Evolutionary conservation across 768 basidiomycete species (phyloP).

Genomic region (Macrolepiota dolichaula): DNA sequence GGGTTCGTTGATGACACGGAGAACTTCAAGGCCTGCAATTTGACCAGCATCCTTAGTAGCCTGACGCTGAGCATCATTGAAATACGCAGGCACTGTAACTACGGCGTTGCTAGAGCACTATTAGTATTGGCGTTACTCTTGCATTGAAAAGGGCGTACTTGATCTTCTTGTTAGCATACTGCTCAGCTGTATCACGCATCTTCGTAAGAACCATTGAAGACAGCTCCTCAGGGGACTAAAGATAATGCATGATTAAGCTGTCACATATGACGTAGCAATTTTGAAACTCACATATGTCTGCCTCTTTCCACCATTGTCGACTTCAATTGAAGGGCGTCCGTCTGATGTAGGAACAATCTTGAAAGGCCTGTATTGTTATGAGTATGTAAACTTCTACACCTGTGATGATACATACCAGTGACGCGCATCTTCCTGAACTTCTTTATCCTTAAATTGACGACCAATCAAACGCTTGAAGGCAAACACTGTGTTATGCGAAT

Average conservation of each 20-base stretch:
- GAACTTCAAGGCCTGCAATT: slow-evolving; percentile 95
- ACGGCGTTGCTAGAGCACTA: slow-evolving; percentile 67
- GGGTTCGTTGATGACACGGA: slow-evolving; percentile 98
- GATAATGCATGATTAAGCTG: slow-evolving; percentile 12
- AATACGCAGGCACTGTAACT: slow-evolving; percentile 96
- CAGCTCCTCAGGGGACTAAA: slow-evolving; percentile 78
- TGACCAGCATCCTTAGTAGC: slow-evolving; percentile 98
- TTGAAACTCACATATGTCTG: slow-evolving; percentile 65
- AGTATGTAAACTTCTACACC: background rate
- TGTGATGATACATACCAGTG: slow-evolving; percentile 58
- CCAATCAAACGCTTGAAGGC: slow-evolving; percentile 95
- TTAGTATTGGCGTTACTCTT: background rate
- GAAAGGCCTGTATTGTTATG: slow-evolving; percentile 61
- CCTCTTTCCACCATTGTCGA: slow-evolving; percentile 82
- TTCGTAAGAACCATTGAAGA: slow-evolving; percentile 88
- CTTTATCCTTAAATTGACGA: slow-evolving; percentile 87
- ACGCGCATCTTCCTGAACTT: slow-evolving; percentile 87
- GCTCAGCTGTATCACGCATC: slow-evolving; percentile 95
- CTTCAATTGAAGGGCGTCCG: slow-evolving; percentile 76
- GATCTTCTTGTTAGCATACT: slow-evolving; percentile 89
- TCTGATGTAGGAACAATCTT: slow-evolving; percentile 69
- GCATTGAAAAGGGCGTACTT: slow-evolving; percentile 60
- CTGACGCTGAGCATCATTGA: slow-evolving; percentile 99
- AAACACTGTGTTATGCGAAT: slow-evolving; percentile 90
- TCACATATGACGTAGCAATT: slow-evolving; percentile 1